Evolutionary conservation across 495 filamentous ascomycete species (phyloP).

Genomic region (Penicillium subrubescens): DNA sequence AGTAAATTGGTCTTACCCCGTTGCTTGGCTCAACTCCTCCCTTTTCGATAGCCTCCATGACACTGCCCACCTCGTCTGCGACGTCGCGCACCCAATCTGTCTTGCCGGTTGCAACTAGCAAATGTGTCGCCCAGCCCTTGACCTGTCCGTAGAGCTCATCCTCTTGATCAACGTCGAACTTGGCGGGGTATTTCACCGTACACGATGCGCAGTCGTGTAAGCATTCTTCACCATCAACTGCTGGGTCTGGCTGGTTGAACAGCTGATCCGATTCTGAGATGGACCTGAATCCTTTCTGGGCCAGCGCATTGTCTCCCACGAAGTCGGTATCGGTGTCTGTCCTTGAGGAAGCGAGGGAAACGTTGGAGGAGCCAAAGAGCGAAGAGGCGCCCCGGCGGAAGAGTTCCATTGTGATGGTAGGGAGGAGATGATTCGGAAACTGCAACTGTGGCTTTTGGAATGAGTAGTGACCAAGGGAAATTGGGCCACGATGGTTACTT

Average conservation of each 20-base stretch:
- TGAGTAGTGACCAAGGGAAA: too few species aligned
- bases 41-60: conserved; percentile 88
- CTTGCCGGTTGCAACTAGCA: conserved; percentile 92
- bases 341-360: conserved; percentile 31
- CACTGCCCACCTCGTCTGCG: conserved; percentile 84
- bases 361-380: conserved; percentile 37
- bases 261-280: conserved; percentile 39
- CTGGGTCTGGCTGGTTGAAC: conserved; percentile 59
- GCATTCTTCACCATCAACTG: conserved; percentile 86
- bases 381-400: conserved; percentile 39
- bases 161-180: conserved; percentile 71
- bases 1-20: conserved; percentile 58
- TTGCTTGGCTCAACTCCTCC: conserved; percentile 65
- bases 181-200: conserved; percentile 72
- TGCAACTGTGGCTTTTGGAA: too few species aligned
- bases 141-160: conserved; percentile 85
- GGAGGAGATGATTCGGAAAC: neutral
- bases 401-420: conserved; percentile 35
- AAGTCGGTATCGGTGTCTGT: conserved; percentile 29
- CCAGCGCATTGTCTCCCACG: conserved; percentile 24
- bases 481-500: neutral
- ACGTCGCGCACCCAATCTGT: conserved; percentile 93
- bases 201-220: conserved; percentile 87
- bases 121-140: conserved; percentile 85
- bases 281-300: conserved; percentile 42